Conservation (phyloP, 495 filamentous ascomycete genomes). For the Ascodesmis nigricans region DNA sequence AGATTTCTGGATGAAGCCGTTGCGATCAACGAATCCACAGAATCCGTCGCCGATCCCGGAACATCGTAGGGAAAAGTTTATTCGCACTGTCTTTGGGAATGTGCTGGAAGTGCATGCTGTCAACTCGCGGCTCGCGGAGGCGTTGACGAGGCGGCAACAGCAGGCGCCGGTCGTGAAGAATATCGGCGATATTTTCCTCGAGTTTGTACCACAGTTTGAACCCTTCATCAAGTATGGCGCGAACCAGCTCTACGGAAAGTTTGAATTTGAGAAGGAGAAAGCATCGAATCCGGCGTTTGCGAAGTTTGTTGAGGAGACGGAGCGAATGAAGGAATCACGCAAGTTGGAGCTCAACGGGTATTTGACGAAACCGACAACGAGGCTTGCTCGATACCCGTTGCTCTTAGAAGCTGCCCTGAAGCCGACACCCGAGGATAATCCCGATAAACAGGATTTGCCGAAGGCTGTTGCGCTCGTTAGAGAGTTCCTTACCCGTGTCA, state of each 20-base stretch:
- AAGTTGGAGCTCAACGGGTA: constrained; percentile 98
- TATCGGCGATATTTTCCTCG: constrained; percentile 84
- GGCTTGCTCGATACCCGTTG: constrained; percentile 84
- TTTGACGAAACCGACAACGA: constrained; percentile 89
- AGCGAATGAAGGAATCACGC: constrained; percentile 82
- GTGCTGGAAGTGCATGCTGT: constrained; percentile 84
- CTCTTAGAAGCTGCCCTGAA: constrained; percentile 82
- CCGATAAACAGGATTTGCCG: constrained; percentile 78
- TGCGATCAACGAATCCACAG: constrained; percentile 42
- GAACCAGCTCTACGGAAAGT: constrained; percentile 89
- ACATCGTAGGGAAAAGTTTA: constrained; percentile 67
- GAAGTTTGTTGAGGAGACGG: constrained; percentile 90
- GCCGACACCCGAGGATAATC: constrained; percentile 62
- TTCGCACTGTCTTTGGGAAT: constrained; percentile 87
- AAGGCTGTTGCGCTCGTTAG: constrained; percentile 67
- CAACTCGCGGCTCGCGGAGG: constrained; percentile 66
- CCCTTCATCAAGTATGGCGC: constrained; percentile 95
- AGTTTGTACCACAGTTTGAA: constrained; percentile 75
- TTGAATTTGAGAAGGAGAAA: constrained; percentile 94
- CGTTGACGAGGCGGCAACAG: constrained; percentile 74
- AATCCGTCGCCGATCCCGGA: constrained; percentile 71
- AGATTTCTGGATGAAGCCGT: constrained; percentile 95
- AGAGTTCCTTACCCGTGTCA: constrained; percentile 69
- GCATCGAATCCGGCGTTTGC: constrained; percentile 63
- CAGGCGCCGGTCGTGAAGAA: constrained; percentile 69